These are phyloP conservation scores for Artemisia tridentata DNA, from an alignment of 129 eudicot species.

Conservation along the genomic window DNA sequence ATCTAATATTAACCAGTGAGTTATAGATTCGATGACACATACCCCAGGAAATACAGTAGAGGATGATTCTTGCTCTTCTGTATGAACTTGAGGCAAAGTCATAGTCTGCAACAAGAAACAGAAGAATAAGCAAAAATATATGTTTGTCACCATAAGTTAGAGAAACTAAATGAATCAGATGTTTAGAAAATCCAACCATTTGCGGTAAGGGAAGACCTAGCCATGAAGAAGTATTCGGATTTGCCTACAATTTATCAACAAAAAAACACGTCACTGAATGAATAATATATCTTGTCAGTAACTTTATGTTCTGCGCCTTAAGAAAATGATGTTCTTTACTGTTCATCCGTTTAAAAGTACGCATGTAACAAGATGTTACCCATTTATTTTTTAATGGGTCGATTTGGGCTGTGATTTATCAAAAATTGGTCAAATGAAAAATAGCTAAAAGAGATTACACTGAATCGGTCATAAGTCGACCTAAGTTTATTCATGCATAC, in stretches of 20 bases:
- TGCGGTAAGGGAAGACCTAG: constrained; percentile 66
- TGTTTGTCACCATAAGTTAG: background rate
- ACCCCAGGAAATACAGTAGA: constrained; percentile 48
- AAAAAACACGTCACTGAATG: background rate
- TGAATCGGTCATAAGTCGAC: too few relatives aligned
- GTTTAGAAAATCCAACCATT: constrained; percentile 23
- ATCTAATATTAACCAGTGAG: background rate
- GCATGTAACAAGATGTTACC: too few relatives aligned
- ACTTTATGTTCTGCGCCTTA: background rate
- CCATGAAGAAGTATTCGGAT: constrained; percentile 49
- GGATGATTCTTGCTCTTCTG: constrained; percentile 49
- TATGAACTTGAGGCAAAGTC: constrained; percentile 47
- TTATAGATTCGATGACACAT: background rate
- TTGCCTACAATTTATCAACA: constrained; percentile 36
- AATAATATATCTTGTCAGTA: background rate
- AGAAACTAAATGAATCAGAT: background rate
- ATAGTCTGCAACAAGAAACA: constrained; percentile 43
- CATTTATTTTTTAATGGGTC: too few relatives aligned
- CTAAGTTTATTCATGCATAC: too few relatives aligned
- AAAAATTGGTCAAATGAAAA: too few relatives aligned
- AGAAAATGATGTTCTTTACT: background rate
- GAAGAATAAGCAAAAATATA: background rate
- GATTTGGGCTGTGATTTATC: too few relatives aligned
- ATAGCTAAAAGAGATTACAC: too few relatives aligned
- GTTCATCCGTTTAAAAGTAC: too few relatives aligned